Base-by-base conservation (phyloP, 169 alveolate species). In the Theileria equi region DNA sequence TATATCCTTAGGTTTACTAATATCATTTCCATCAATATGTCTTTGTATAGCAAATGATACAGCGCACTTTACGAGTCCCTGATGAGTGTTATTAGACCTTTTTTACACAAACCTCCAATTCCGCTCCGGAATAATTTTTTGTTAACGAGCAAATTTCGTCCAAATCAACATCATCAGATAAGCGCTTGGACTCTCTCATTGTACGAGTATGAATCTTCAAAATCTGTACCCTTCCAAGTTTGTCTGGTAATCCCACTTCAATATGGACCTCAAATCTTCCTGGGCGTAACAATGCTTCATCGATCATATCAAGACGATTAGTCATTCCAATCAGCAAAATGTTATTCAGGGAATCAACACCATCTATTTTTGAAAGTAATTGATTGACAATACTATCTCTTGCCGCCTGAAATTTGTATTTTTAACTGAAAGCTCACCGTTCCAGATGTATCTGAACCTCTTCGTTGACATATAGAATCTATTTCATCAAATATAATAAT, bases 41-140 rank as follows among this genome's bases (percentile, higher is more conserved):
- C 98, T 81, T 32, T 94, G 94, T 71, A 96, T 93, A 35, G 98
- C 98, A 80, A 90, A 93, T 5, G 98, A 90, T 4, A 96, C 95
- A 6, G 98, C 98, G 38, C 94, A 84, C 85, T 95, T 90, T 29
- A 95, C 98, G 57, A 94, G 70, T 0, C 96, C 96, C 79, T 34
- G 23, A 16, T 16, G 2, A 17, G 13, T 5, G 10, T 44, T 3
- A 7, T 3, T 26, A 3, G 8, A 23, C 8, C n/a, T 3, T 10
- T 19, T 5, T 6, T 40, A 28, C 25, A 10, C 63, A 31, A 0
- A 69, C 96, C 84, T 93, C 99, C 36, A 98, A 88, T 89, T 98
- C 99, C 4, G 99, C 99, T 1, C 99, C 99, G 0, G 99, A 95
- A 80, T 94, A 98, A 77, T 98, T 98, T 71, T 96, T 95, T 2